Conservation (phyloP, 108 stramenopile genomes). For the Pseudonitzschia multiseries region DNA sequence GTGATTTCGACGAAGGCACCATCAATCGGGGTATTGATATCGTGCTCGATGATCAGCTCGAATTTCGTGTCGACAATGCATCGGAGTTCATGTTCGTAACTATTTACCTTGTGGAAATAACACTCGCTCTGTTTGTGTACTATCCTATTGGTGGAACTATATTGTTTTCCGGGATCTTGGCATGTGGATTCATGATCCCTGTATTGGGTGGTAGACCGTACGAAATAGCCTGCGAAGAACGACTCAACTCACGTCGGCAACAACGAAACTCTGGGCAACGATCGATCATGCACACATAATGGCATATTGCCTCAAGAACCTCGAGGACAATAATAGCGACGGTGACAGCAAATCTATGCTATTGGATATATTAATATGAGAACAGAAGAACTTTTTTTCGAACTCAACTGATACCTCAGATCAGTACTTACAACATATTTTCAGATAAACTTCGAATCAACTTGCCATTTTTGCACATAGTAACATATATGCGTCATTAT, state of each 20-base stretch:
- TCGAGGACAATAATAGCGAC: neutral
- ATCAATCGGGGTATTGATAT: constrained; percentile 16
- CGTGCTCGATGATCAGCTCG: constrained; percentile 23
- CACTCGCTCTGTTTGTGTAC: constrained; percentile 62
- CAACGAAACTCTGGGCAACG: neutral
- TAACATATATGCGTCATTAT: no score
- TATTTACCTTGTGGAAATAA: constrained; percentile 66
- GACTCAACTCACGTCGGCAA: neutral
- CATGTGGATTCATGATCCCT: constrained; percentile 31
- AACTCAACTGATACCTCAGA: no score
- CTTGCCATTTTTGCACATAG: no score
- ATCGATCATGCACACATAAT: neutral
- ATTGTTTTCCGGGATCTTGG: constrained; percentile 30
- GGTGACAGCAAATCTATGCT: no score
- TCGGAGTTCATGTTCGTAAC: constrained; percentile 61
- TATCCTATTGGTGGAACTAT: constrained; percentile 71
- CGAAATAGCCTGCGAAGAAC: constrained; percentile 16
- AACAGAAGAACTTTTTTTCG: no score
- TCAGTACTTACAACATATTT: no score
- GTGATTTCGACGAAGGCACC: neutral
- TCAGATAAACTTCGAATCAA: no score
- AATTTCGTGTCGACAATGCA: constrained; percentile 30
- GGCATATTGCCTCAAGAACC: neutral
- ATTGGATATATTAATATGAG: no score
- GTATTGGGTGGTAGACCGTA: constrained; percentile 40